Evolutionary conservation across 2,329 filamentous ascomycete species (phyloP).

Genomic region (Tolypocladium tropicale): DNA sequence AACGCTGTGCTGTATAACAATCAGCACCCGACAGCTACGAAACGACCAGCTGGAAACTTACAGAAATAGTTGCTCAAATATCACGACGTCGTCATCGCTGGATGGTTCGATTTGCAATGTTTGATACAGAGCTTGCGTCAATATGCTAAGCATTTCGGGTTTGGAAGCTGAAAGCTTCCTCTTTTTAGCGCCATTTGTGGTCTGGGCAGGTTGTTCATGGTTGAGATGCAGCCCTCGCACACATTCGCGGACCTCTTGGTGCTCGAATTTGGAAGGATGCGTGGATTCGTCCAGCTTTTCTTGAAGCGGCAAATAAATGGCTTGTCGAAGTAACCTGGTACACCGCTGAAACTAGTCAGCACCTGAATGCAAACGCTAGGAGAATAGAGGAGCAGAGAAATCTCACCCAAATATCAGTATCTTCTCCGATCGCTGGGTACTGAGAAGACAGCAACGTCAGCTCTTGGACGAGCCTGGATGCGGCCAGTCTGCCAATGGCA

Average conservation of each 20-base stretch:
- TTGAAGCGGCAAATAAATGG: constrained; percentile 9
- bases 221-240: constrained; percentile 19
- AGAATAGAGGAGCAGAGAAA: background rate
- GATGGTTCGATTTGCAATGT: constrained; percentile 16
- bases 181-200: constrained; percentile 14
- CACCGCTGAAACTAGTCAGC: constrained; percentile 13
- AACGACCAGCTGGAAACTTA: constrained; percentile 24
- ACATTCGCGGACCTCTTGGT: constrained; percentile 15
- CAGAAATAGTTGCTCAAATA: constrained; percentile 30
- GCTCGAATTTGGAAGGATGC: constrained; percentile 18
- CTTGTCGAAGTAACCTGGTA: constrained; percentile 16
- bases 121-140: constrained; percentile 15
- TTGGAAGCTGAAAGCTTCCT: constrained; percentile 14
- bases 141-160: constrained; percentile 8
- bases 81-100: constrained; percentile 12
- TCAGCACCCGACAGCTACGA: constrained; percentile 8
- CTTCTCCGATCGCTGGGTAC: constrained; percentile 17
- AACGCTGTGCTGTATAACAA: constrained; percentile 26
- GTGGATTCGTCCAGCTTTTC: constrained; percentile 12
- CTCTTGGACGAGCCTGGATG: constrained; percentile 32
- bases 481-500: constrained; percentile 26
- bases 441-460: constrained; percentile 24
- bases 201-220: constrained; percentile 9
- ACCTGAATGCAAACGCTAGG: background rate
- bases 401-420: constrained; percentile 32